Base-by-base conservation (phyloP, 2,329 filamentous ascomycete species). In the Curvularia verruculosa region DNA sequence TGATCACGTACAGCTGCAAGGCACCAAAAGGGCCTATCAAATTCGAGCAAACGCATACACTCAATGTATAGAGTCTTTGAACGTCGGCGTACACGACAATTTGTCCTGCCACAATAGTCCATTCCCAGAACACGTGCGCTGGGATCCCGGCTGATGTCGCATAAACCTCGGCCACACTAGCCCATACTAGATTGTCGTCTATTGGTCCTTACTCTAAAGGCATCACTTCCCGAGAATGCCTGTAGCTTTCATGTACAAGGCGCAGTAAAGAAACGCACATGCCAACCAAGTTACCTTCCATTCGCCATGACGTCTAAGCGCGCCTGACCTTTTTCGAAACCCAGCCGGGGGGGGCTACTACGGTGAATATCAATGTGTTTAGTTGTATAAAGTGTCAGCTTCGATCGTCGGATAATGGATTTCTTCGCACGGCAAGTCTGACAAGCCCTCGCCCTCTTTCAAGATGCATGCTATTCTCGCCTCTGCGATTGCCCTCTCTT, bases 381-480 rank as follows among this genome's bases (percentile, higher is more conserved):
- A 6, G 19, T 18, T 49, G 45, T 59, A 59, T 59, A 59, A 58
- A 48, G 31, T 56, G 31, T 10, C 34, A 49, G 39, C 9, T 31
- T 36, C 15, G 28, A 54, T 29, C 52, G 29, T 6, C 24, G 23
- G 37, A 36, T 18, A 10, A 31, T 26, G 21, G 15, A 13, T 9
- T 26, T 41, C 40, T 26, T 46, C 40, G 18, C 23, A 43, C 40
- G 28, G 46, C 36, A 45, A 41, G 49, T 12, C 31, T 28, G 21
- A 47, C 44, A 28, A 44, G 47, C 29, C 37, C 43, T 43, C 10
- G 23, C 1, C 24, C 48, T 4, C 43, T n/a, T 34, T 44, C 44
- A 56, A 29, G 10, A 69, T 69, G 66, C 59, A 56, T 28, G 57
- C 58, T 21, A 43, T 52, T 44, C 29, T 48, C 43, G 39, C 41